Conservation (phyloP, 2,329 filamentous ascomycete species). For the Aspergillus fischeri region DNA sequence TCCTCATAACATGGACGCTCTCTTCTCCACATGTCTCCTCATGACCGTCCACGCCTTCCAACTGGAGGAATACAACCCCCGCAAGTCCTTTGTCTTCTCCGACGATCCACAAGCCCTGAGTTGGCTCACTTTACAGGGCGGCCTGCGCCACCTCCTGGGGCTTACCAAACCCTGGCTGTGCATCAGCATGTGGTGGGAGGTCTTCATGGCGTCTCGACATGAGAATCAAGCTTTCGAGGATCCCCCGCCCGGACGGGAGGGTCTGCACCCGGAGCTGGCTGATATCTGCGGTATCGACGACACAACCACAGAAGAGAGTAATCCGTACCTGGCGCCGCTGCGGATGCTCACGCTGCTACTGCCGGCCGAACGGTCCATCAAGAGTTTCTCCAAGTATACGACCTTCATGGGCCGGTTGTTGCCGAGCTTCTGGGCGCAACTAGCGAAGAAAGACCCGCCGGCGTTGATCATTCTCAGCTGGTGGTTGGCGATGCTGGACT, state of each 20-base stretch:
- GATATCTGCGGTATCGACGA: slow-evolving; percentile 33
- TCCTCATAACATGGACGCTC: slow-evolving; percentile 33
- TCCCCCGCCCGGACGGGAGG: slow-evolving; percentile 23
- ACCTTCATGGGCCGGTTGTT: slow-evolving; percentile 34
- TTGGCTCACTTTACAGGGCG: slow-evolving; percentile 35
- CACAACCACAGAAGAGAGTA: slow-evolving; percentile 24
- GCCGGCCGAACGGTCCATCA: slow-evolving; percentile 17
- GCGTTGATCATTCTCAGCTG: slow-evolving; percentile 32
- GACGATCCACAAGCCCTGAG: slow-evolving; percentile 27
- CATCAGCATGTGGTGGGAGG: slow-evolving; percentile 33
- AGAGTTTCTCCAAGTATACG: slow-evolving; percentile 23
- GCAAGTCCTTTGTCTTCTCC: slow-evolving; percentile 35
- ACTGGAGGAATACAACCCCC: slow-evolving; percentile 27
- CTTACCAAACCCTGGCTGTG: slow-evolving; percentile 21
- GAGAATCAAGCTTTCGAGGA: slow-evolving; percentile 23
- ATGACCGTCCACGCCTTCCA: slow-evolving; percentile 33
- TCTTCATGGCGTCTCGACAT: slow-evolving; percentile 27
- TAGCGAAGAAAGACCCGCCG: slow-evolving; percentile 28
- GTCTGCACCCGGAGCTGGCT: slow-evolving; percentile 28
- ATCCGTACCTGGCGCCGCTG: slow-evolving; percentile 36
- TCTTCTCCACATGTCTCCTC: slow-evolving; percentile 37
- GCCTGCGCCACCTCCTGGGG: slow-evolving; percentile 29
- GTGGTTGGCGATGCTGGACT: slow-evolving; percentile 32
- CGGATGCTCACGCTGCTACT: slow-evolving; percentile 33
- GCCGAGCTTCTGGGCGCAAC: slow-evolving; percentile 24